Conservation (phyloP, 163 green algal species). For the Scenedesmus sp. region DNA sequence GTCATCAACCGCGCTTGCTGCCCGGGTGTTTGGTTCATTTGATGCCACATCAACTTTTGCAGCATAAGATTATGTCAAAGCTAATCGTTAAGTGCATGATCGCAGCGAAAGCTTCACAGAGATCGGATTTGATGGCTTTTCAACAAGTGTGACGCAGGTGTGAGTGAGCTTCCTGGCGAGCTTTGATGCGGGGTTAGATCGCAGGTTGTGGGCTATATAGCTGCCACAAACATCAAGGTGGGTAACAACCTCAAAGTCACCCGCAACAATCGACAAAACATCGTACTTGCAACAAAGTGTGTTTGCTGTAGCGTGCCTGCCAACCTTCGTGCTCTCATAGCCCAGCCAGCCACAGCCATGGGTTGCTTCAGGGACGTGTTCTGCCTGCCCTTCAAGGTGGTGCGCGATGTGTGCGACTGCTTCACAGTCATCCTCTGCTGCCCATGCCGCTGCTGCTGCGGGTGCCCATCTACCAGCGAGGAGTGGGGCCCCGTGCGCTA, state of each 20-base stretch:
- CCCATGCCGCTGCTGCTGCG: constrained; percentile 30
- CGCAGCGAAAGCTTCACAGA: background rate
- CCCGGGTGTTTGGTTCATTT: no score
- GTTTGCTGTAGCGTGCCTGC: background rate
- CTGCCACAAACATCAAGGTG: background rate
- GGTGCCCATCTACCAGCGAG: no score
- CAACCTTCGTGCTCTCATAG: background rate
- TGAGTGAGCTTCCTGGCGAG: background rate
- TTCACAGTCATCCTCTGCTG: constrained; percentile 27
- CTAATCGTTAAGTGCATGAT: no score
- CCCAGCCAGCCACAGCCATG: background rate
- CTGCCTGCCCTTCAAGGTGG: constrained; percentile 18
- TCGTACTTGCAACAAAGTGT: background rate
- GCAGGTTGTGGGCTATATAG: background rate
- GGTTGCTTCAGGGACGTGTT: constrained; percentile 11
- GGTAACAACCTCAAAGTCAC: background rate
- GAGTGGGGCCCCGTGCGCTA: no score
- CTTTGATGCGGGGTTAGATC: background rate
- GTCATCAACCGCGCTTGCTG: no score
- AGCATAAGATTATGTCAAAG: no score
- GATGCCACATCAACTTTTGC: no score
- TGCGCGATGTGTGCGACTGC: constrained; percentile 32
- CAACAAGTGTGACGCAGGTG: background rate
- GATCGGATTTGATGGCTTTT: background rate
- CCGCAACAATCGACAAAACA: background rate